Evolutionary conservation across 176 grass and related monocot species (phyloP), one percentile per base, ranked within the genome.

Genomic region (Miscanthus lutarioriparius): DNA sequence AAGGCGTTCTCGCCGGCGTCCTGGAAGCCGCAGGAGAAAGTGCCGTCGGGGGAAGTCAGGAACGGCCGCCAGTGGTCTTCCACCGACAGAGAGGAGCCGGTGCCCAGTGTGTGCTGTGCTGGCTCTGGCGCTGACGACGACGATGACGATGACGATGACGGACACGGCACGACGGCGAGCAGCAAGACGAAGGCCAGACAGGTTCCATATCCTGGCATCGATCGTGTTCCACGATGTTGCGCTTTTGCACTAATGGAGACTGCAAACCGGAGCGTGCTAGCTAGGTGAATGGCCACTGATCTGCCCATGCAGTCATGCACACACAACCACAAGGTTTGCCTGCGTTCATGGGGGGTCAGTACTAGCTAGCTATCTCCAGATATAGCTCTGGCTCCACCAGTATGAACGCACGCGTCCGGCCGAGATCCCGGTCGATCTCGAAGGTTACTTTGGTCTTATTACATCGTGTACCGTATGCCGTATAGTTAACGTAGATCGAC

Each of bases 1-100:
- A 89, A 93, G 26, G 91, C 67, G 68, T 93, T 93, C 23, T 67
- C 45, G 53, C 88, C 85, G 47, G 77, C 82, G 7, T 32, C 32
- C 16, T 23, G 58, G 75, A 88, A 88, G 43, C 87, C 87, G 81
- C 87, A 84, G 19, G 87, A 79, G 43, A 88, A 88, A 41, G 41
- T 83, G 80, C 28, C 53, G 86, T 88, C 66, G 32, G 40, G 86
- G 59, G 86, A 88, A 17, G 71, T 32, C 30, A 88, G 74, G 74
- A 88, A 83, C 1, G 86, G 66, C 53, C 32, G 33, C 74, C n/a
- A 22, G 41, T 78, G 28, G 66, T 83, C 86, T 72, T 88, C 80
- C 74, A 88, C 80, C 0, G 86, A 38, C 80, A 72, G 80, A 6
- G 74, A 83, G 26, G 80, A 77, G 22, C 74, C 53, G 53, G 74